Evolutionary conservation across 2,329 filamentous ascomycete genomes (phyloP), one percentile per base, ranked within the genome.

Genomic region (Neonectria coccinea): DNA sequence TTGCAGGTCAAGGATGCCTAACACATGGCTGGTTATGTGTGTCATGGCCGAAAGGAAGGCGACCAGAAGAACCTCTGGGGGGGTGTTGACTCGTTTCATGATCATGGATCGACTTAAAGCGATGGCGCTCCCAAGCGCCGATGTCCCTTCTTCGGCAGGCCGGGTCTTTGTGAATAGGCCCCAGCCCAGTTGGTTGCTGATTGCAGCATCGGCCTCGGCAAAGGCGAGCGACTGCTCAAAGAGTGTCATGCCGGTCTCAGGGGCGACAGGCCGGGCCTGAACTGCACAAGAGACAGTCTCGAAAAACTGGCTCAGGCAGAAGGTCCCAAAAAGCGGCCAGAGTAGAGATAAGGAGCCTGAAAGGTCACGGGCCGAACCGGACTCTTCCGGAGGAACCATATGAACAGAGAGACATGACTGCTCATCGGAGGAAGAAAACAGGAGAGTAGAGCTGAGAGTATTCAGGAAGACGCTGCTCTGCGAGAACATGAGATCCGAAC

Each of bases 141-240:
- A 67, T 50, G 69, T 51, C 27, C 64, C 29, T 3, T 68, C 61
- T 52, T 73, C 78, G 2, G 80, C 72, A 25, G 79, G 73, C 29
- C 82, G 79, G 12, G 81, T 78, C 48, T 85, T 83, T 58, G 85
- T 75, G 68, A 92, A 91, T 1, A 88, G 73, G 0, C 90, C 89
- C 78, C 94, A 88, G 12, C 91, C 91, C 14, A 97, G 86, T 55
- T 94, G 92, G 69, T 90, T 92, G 71, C 90, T 90, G 50, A 97
- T 90, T 68, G 94, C 92, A 31, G 92, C 91, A 77, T 99, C 96
- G 9, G 95, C 95, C 79, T 99, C 96, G 11, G 95, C 93, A 80
- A 98, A 99, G 2, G 95, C 95, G 9, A 99, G 84, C 0, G 94
- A 97, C 75, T 97, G 94, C 77, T 99, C 96, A 73, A 98, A 97